Evolutionary conservation across 106 monocot genomes (phyloP), one percentile per base, ranked within the genome.

Genomic region (Posidonia australis): DNA sequence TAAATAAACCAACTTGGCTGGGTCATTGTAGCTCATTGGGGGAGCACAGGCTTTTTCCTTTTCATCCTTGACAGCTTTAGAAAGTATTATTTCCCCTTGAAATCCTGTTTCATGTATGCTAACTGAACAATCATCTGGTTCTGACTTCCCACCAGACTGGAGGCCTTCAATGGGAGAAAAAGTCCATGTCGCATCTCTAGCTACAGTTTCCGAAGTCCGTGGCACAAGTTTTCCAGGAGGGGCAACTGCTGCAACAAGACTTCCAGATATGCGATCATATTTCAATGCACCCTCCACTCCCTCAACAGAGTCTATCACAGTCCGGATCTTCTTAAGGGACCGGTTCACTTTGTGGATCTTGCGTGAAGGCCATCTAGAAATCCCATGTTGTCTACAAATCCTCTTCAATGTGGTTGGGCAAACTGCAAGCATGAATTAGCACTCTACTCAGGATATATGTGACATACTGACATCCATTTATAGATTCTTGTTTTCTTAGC

Each of bases 301-400:
- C 71, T 89, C 77, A 13, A 94, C 89, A 44, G 90, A 96, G 41
- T 90, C 76, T 64, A 96, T 96, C 19, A 96, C 94, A 44, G 52
- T 86, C 51, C 90, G 84, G 48, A 96, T 86, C 75, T 87, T 96
- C 69, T 82, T 75, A 0, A 96, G 69, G 17, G 94, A 96, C 26
- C 86, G 81, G 25, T 96, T 96, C 18, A 96, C 90, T 67, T 96
- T 96, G 56, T 84, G 90, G 79, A 96, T 96, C 67, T 96, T 96
- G 54, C 94, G 94, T 64, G 94, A 96, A 47, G 94, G 90, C 94
- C 94, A 96, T 78, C 94, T 79, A 28, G 80, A 82, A 62, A 90
- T 90, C 13, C 94, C 94, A 58, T 96, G 82, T 61, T 87, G 90
- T 66, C 94, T 76, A 72, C 94, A 96, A 74, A 87, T 90, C 60